phyloP scores from a whole-genome alignment of 2,329 filamentous ascomycete genomes.

The Hypoxylon sp. region DNA sequence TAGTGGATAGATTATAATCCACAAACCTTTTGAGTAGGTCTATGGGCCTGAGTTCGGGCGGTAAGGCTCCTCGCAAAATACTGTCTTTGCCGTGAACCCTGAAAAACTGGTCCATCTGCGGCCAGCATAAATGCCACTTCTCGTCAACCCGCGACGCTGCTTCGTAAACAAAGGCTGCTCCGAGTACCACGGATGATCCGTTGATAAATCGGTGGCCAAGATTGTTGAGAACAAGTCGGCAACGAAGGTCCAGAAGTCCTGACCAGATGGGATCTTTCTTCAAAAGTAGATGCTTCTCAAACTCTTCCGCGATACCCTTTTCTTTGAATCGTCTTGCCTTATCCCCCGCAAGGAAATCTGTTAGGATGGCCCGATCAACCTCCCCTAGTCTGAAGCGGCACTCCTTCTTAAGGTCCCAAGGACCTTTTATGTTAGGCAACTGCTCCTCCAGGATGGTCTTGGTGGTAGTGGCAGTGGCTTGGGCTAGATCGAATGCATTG shows the following conservation, averaged over 20 bases:
- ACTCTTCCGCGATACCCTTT: slow-evolving; percentile 29
- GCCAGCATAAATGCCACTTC: slow-evolving; percentile 32
- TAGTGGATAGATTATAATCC: background rate
- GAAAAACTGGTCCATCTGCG: slow-evolving; percentile 40
- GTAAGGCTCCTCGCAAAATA: slow-evolving; percentile 13
- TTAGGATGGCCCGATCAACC: slow-evolving; percentile 33
- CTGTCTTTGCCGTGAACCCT: slow-evolving; percentile 17
- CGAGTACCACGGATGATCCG: slow-evolving; percentile 42
- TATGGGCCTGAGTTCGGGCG: background rate
- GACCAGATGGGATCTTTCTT: slow-evolving; percentile 45
- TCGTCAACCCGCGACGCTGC: slow-evolving; percentile 23
- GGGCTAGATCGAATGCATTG: slow-evolving; percentile 40
- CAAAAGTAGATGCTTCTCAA: slow-evolving; percentile 38
- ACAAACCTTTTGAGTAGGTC: slow-evolving; percentile 25
- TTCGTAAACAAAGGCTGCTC: slow-evolving; percentile 43
- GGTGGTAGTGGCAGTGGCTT: slow-evolving; percentile 33
- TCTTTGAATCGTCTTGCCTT: slow-evolving; percentile 33
- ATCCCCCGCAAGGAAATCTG: slow-evolving; percentile 41
- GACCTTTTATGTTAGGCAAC: slow-evolving; percentile 27
- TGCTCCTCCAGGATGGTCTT: slow-evolving; percentile 33
- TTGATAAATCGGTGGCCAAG: slow-evolving; percentile 41
- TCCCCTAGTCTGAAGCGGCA: slow-evolving; percentile 31
- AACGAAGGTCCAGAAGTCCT: slow-evolving; percentile 45
- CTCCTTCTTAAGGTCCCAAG: slow-evolving; percentile 24
- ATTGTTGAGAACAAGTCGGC: slow-evolving; percentile 40